Base-by-base conservation (phyloP, 805 yeast species). In the Cyberlindnera subsufficiens region DNA sequence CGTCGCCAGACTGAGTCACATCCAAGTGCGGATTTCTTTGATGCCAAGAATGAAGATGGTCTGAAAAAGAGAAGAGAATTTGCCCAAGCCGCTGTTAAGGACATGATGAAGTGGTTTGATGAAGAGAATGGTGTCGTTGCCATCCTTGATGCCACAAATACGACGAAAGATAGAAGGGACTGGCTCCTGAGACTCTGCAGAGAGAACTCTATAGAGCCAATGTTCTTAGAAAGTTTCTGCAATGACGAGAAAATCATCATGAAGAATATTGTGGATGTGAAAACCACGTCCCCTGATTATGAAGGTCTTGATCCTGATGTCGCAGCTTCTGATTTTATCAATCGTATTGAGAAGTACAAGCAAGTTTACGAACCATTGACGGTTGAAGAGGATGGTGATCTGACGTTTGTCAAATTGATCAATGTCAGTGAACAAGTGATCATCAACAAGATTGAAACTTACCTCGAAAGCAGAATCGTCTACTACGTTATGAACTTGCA, bases 401-500 rank as follows among this genome's bases (percentile, higher is more conserved):
- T 86, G 46, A 85, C 98, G 0, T 93, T 85, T 64, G 84, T 90
- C 56, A 91, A 89, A 63, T 71, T 93, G 51, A 80, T 88, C 61
- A 89, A 93, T 59, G 89, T 88, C 38, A 86, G 89, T 49, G 75
- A 90, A 42, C 96, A 89, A 60, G 88, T 93, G 35, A 79, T 93
- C 43, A 80, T 91, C 59, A 91, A 93, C 66, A 74, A 80, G 47
- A 89, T 93, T 52, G 88, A 86, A 61, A 80, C 90, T 19, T 93
- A 93, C 61, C 68, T 91, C 55, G 95, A 93, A 63, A 82, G 93
- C 49, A 77, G 97, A 55, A 89, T 93, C 49, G 97, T 90, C 16
- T 93, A 89, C 65, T 93, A 89, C 60, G 87, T 93, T 34, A 90
- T 93, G 96, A 93, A 93, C 59, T 69, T 93, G 53, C 97, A 90